A percentile compares a stretch with the other conserved stretches of the same genome.
Evolutionary conservation across 352 stramenopile species (phyloP).

Genomic region (Globisporangium alternatum): DNA sequence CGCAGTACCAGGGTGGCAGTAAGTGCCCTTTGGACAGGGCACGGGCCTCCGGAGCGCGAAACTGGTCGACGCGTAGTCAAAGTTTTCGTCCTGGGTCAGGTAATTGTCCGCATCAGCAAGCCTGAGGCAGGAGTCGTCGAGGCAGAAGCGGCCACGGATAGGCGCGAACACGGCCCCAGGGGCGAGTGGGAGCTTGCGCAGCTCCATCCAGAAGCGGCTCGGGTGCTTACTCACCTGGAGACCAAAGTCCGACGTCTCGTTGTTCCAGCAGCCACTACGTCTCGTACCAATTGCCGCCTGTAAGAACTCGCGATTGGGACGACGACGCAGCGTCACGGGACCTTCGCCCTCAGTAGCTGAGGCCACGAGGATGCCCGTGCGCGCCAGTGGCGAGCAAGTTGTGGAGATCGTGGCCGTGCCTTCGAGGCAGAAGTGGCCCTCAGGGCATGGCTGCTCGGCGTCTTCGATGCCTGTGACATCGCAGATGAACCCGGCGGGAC

Average conservation of each 20-base stretch:
- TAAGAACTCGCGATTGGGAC: conserved; percentile 15
- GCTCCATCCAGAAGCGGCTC: conserved; percentile 93
- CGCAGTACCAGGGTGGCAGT: conserved; percentile 88
- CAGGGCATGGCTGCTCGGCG: conserved; percentile 92
- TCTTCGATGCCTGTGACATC: conserved; percentile 92
- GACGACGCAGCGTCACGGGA: conserved; percentile 40
- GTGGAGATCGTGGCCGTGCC: conserved; percentile 93
- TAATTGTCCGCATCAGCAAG: conserved; percentile 85
- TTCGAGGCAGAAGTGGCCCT: conserved; percentile 94
- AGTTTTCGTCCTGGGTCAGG: conserved; percentile 63
- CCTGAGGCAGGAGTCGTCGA: conserved; percentile 89
- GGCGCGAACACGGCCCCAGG: conserved; percentile 69
- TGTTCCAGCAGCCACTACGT: conserved; percentile 92
- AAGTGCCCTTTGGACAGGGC: conserved; percentile 83
- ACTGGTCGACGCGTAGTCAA: conserved; percentile 77
- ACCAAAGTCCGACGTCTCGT: conserved; percentile 94
- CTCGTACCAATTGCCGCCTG: conserved; percentile 56
- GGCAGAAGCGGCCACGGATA: conserved; percentile 91
- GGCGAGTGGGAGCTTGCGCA: conserved; percentile 87
- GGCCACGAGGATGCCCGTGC: conserved; percentile 39
- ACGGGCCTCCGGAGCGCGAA: conserved; percentile 85
- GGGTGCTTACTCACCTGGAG: conserved; percentile 86
- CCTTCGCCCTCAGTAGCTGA: conserved; percentile 34
- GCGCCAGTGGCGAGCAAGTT: conserved; percentile 61
- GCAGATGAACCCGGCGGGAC: conserved; percentile 93